Percentiles rank a stretch among this genome's conserved stretches.
These are phyloP conservation scores for Paradendryphiella salina DNA, from an alignment of 2,329 filamentous ascomycete genomes.

Conservation along the genomic window DNA sequence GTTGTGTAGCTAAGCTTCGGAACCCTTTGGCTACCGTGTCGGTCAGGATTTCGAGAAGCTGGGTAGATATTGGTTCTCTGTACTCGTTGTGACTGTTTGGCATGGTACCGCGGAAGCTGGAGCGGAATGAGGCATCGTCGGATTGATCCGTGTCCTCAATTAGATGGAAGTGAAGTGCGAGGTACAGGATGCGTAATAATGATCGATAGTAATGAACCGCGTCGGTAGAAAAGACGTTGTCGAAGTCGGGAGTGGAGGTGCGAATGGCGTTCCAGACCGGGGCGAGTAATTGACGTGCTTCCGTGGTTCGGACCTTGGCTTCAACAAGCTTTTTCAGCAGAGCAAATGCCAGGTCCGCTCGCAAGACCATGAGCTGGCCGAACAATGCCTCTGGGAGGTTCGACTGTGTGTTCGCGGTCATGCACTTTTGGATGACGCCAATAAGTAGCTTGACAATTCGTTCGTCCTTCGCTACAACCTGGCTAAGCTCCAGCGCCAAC, in stretches of 20 bases:
- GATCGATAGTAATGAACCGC: conserved; percentile 76
- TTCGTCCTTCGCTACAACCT: conserved; percentile 57
- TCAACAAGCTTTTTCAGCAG: conserved; percentile 78
- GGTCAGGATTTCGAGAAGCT: conserved; percentile 76
- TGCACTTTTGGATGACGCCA: conserved; percentile 73
- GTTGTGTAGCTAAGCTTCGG: conserved; percentile 74
- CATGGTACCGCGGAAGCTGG: conserved; percentile 44
- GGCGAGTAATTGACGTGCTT: conserved; percentile 59
- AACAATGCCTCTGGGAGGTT: conserved; percentile 82
- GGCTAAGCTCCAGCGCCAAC: conserved; percentile 79
- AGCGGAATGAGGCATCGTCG: conserved; percentile 30
- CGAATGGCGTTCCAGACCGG: conserved; percentile 65
- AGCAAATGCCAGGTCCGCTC: conserved; percentile 80
- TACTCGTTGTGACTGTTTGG: conserved; percentile 50
- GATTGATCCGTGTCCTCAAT: conserved; percentile 40
- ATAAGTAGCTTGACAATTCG: conserved; percentile 70
- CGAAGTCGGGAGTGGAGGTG: conserved; percentile 60
- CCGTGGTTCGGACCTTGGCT: conserved; percentile 53
- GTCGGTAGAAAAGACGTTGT: conserved; percentile 59
- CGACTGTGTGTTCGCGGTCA: conserved; percentile 73
- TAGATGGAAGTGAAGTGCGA: conserved; percentile 70
- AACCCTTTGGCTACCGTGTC: conserved; percentile 81
- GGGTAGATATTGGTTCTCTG: conserved; percentile 33
- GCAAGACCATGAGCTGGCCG: conserved; percentile 70
- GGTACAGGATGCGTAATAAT: conserved; percentile 80